Conservation (phyloP, 2,329 filamentous ascomycete species). For the Orbilia javanica region DNA sequence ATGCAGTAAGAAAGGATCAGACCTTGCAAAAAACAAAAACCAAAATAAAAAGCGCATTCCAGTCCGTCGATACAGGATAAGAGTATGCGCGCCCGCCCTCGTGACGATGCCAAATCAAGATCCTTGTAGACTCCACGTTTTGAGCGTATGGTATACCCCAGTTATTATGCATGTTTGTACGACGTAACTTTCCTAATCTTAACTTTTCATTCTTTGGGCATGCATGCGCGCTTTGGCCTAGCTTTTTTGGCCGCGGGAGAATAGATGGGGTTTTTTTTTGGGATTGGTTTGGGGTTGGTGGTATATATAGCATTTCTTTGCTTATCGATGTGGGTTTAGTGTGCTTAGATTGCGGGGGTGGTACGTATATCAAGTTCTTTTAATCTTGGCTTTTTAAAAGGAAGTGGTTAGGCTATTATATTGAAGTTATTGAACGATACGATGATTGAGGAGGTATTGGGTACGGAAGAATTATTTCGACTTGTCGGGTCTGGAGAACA, state of each 20-base stretch:
- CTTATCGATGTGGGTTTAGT: too few relatives aligned
- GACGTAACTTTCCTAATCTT: neutral
- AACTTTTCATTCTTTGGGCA: neutral
- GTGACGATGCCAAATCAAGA: neutral
- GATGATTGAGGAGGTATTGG: neutral
- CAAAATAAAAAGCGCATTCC: neutral
- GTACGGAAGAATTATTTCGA: too few relatives aligned
- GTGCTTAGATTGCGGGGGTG: too few relatives aligned
- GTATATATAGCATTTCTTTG: neutral
- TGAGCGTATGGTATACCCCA: neutral
- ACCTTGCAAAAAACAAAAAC: too few relatives aligned
- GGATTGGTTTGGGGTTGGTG: too few relatives aligned
- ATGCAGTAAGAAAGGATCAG: too few relatives aligned
- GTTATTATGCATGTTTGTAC: slow-evolving; percentile 21
- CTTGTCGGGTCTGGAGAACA: slow-evolving; percentile 63
- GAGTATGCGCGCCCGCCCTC: slow-evolving; percentile 18
- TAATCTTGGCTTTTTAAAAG: neutral
- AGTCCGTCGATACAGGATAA: neutral
- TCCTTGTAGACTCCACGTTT: slow-evolving; percentile 10
- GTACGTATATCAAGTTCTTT: neutral
- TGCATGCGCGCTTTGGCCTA: too few relatives aligned
- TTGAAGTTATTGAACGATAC: too few relatives aligned
- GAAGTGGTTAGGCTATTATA: too few relatives aligned
- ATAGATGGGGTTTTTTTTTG: too few relatives aligned
- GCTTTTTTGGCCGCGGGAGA: neutral